Base-by-base conservation (phyloP, 2,329 filamentous ascomycete genomes). In the Epicoccum nigrum region DNA sequence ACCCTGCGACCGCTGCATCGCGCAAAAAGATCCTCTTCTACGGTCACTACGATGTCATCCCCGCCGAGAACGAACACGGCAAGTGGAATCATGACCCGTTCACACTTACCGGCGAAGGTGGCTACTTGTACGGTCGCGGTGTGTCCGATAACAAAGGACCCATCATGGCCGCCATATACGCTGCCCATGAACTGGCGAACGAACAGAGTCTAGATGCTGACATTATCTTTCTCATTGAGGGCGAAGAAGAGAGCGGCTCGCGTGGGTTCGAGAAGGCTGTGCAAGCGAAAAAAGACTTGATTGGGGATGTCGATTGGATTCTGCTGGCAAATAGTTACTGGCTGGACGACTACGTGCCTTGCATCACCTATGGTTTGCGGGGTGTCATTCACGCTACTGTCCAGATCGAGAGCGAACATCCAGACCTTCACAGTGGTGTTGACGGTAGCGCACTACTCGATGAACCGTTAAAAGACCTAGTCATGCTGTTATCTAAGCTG, bases 141-240 rank as follows among this genome's bases (percentile, higher is more conserved):
- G 90, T 95, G 12, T 95, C 92, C 39, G 94, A 99, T 73, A 97
- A 99, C 77, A 99, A 99, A 72, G 94, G 95, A 0, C 94, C 94
- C 0, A 91, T 97, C 54, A 85, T 99, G 67, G 93, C 95, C 1
- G 94, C 94, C 1, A 81, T 99, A 0, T 97, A 95, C 68, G 94
- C 93, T 0, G 93, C 95, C 1, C 90, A 93, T 0, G 93, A 97
- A 64, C 78, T 99, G 3, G 85, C 90, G 58, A 87, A 93, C 57
- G 86, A 89, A n/a, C 90, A 96, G 63, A 82, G 84, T 15, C 81
- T 99, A 1, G 87, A 88, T 44, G 92, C 92, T 31, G 92, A 99
- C 62, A 87, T 99, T 47, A 83, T 96, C 21, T 99, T 99, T 66
- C 76, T 99, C 3, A 95, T 99, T 39, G 94, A 99, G 69, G 94